Evolutionary conservation across 1,284 basidiomycete species (phyloP), one percentile per base, ranked within the genome.

Genomic region (Anthracocystis setariae): DNA sequence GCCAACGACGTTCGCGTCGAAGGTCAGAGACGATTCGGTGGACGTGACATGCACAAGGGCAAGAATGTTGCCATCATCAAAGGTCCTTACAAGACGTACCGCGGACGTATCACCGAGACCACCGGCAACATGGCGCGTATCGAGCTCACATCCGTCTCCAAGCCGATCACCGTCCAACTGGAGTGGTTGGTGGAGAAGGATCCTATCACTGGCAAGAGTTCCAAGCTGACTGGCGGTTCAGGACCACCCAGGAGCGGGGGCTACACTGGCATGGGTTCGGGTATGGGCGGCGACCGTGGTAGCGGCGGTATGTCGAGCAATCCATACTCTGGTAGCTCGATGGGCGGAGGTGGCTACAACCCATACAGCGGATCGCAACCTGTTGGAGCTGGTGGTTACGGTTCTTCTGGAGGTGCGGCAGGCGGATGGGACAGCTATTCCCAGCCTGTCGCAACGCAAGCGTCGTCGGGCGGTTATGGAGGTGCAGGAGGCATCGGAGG

Each of bases 51-150:
- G 38, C 87, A 92, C 77, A 90, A 94, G 76, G 94, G 94, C 27
- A 87, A 89, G 2, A 86, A 87, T 4, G 92, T 98, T 17, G 88
- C 88, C 15, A 89, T 98, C 21, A 87, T 92, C 65, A 91, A 92
- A 80, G 95, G 96, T 2, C 88, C 92, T 0, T 89, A 91, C 83
- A 98, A 99, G 84, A 93, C 94, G 9, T 91, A 94, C 75, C 86
- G 91, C 48, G 96, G 96, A 8, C 89, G 90, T 12, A 92, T 98
- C 86, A 98, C 95, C 84, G 96, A 98, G 80, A 92, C 93, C 13
- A 95, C 94, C 58, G 95, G 94, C 13, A 87, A 88, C 45, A 86
- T 90, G 68, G 92, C 91, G 1, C 88, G 96, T 50, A 94, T 99
- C 13, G 96, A 98, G 84, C 85, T 99, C 21, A 88, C 91, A 68